phyloP scores from a whole-genome alignment of 1,284 basidiomycete genomes.

The Bjerkandera adusta region DNA sequence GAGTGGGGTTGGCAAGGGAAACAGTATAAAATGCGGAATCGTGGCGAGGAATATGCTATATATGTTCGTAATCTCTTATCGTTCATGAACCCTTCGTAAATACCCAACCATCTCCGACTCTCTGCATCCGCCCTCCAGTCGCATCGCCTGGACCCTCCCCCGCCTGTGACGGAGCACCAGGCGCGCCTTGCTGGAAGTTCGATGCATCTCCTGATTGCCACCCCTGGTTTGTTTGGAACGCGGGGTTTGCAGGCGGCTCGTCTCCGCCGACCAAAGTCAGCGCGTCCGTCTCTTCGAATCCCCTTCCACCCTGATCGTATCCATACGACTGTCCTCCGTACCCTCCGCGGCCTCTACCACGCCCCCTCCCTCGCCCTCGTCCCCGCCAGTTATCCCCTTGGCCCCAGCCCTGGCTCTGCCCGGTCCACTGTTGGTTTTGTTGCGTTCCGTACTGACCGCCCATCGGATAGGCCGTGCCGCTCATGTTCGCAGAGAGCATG shows the following conservation, averaged over 20 bases:
- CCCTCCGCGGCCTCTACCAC: slow-evolving; percentile 14
- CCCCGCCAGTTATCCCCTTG: slow-evolving; percentile 16
- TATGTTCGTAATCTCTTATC: slow-evolving; percentile 1
- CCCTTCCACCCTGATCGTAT: slow-evolving; percentile 16
- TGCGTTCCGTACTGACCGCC: slow-evolving; percentile 17
- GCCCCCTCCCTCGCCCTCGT: slow-evolving; percentile 16
- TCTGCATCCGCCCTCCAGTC: slow-evolving; percentile 51
- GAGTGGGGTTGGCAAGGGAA: slow-evolving; percentile 43
- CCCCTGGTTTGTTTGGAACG: slow-evolving; percentile 13
- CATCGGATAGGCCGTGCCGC: slow-evolving; percentile 7
- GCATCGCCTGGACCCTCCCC: slow-evolving; percentile 1
- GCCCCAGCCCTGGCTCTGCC: slow-evolving; percentile 12
- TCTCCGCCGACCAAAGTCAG: slow-evolving; percentile 51
- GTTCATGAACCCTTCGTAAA: slow-evolving; percentile 34
- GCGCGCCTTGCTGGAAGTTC: neutral
- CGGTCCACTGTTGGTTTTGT: slow-evolving; percentile 12
- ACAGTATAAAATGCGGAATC: slow-evolving; percentile 32
- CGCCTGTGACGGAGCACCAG: neutral
- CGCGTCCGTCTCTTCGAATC: slow-evolving; percentile 43
- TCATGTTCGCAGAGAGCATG: slow-evolving; percentile 38
- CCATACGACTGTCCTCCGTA: neutral
- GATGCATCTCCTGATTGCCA: neutral
- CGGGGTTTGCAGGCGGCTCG: slow-evolving; percentile 8
- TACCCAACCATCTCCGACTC: slow-evolving; percentile 69
- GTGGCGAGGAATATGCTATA: slow-evolving; percentile 8